Evolutionary conservation across 257 asterid species (phyloP), one percentile per base, ranked within the genome.

Genomic region (Forsythia viridissima): DNA sequence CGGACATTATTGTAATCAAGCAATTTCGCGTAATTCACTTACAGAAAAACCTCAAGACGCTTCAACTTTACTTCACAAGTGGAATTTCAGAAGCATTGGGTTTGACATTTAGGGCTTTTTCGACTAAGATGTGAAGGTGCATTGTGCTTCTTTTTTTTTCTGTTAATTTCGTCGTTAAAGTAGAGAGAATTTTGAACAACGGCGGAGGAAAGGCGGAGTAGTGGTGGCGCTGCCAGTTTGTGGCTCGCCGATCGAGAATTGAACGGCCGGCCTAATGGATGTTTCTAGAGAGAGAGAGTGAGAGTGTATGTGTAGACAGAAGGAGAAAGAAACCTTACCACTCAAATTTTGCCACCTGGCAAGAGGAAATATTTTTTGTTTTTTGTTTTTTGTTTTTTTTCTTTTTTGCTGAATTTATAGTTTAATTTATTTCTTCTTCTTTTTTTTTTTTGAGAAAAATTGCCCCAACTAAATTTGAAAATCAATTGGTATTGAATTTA

Each of bases 1-100:
- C 97, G 42, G 97, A 93, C 96, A 94, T 94, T 80, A 75, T 39
- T 34, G 3, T 4, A 24, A 8, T 63, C 72, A 21, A 55, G 57
- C 76, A 71, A 83, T 41, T 24, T 63, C 69, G 38, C 69, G 8
- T 8, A 55, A 55, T 18, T 70, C 39, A 57, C 72, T 30, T 63
- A 10, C 18, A 63, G 70, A 21, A 21, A 20, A 59, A 76, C 51
- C 42, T 40, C 67, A 70, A 72, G 11, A 44, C 30, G 79, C 68
- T 77, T 13, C 59, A 71, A 71, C 36, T 71, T 51, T 71, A 71
- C 8, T 71, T 42, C 20, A 72, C 24, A 61, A 15, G 67, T 74
- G 8, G 63, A 41, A 74, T 66, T 72, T 59, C 76, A 71, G 68
- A 46, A 18, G 75, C 86, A 63, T 40, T 44, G 80, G 77, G 48